Percentiles rank a stretch among this genome's conserved stretches.
These are phyloP conservation scores for Juglanconis sp. DNA, from an alignment of 2,329 filamentous ascomycete species.

Conservation along the genomic window DNA sequence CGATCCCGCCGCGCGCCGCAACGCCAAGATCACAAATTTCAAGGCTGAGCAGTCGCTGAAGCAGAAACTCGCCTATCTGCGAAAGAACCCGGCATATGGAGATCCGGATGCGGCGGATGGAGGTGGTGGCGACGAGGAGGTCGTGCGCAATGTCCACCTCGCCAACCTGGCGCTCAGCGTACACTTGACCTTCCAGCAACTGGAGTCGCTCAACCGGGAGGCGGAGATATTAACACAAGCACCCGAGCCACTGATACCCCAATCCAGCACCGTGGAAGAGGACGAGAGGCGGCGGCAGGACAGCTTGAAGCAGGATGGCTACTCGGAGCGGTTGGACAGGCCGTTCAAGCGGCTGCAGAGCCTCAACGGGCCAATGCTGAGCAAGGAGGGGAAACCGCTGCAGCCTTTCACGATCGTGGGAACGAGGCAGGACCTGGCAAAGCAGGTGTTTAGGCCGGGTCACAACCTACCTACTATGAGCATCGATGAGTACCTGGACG, in stretches of 20 bases:
- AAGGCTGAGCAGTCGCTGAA: constrained; percentile 82
- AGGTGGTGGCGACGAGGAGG: constrained; percentile 75
- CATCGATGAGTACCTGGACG: constrained; percentile 95
- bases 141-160: constrained; percentile 75
- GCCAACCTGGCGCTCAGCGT: constrained; percentile 70
- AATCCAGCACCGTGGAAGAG: constrained; percentile 44
- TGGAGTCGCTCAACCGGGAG: constrained; percentile 87
- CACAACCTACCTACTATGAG: constrained; percentile 96
- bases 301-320: constrained; percentile 35
- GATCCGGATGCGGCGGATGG: constrained; percentile 50
- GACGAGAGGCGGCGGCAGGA: constrained; percentile 37
- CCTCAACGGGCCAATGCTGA: constrained; percentile 62
- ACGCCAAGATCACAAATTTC: constrained; percentile 83
- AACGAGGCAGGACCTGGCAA: constrained; percentile 69
- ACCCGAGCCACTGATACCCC: constrained; percentile 48
- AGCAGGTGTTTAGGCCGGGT: constrained; percentile 82
- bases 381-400: constrained; percentile 76
- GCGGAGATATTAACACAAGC: constrained; percentile 76
- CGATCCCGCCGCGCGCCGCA: constrained; percentile 64
- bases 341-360: constrained; percentile 50
- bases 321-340: constrained; percentile 72
- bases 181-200: constrained; percentile 77
- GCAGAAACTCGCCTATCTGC: constrained; percentile 66
- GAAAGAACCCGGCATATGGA: constrained; percentile 51
- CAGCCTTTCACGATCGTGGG: constrained; percentile 86